A percentile compares a stretch with the other conserved stretches of the same genome.
These are phyloP conservation scores for Plenodomus tracheiphilus DNA, from an alignment of 2,329 filamentous ascomycete species.

Conservation along the genomic window DNA sequence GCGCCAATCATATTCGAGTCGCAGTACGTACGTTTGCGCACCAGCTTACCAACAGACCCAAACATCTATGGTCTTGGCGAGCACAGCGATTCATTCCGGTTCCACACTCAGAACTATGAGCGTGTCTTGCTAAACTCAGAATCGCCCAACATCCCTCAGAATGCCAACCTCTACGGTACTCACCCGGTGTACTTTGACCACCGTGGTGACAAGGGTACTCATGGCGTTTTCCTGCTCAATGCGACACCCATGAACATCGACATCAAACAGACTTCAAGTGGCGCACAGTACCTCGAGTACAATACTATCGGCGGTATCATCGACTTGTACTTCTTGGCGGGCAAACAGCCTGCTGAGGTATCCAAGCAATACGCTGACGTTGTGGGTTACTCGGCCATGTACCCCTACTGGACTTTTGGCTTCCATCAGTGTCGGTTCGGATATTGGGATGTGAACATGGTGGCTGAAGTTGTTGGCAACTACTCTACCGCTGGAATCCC, in stretches of 20 bases:
- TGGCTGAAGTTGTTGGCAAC: conserved; percentile 69
- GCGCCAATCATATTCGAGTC: conserved; percentile 72
- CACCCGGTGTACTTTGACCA: conserved; percentile 78
- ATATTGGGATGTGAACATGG: conserved; percentile 62
- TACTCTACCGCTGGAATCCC: conserved; percentile 68
- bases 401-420: conserved; percentile 57
- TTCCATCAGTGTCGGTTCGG: conserved; percentile 59
- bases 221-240: conserved; percentile 43
- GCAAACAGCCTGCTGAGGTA: conserved; percentile 51
- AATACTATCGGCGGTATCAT: conserved; percentile 76
- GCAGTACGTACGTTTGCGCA: conserved; percentile 75
- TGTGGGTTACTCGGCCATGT: conserved; percentile 53
- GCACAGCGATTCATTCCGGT: conserved; percentile 70
- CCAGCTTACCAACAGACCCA: conserved; percentile 67
- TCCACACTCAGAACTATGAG: conserved; percentile 69
- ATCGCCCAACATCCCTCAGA: conserved; percentile 62
- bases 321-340: conserved; percentile 62
- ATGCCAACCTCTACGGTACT: conserved; percentile 70
- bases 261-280: conserved; percentile 63
- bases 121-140: conserved; percentile 73
- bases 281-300: conserved; percentile 75
- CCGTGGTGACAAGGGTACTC: conserved; percentile 53
- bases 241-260: conserved; percentile 68
- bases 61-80: conserved; percentile 80
- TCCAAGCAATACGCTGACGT: conserved; percentile 56